phyloP scores from a whole-genome alignment of 2,329 filamentous ascomycete genomes.

The Aspergillus chevalieri region DNA sequence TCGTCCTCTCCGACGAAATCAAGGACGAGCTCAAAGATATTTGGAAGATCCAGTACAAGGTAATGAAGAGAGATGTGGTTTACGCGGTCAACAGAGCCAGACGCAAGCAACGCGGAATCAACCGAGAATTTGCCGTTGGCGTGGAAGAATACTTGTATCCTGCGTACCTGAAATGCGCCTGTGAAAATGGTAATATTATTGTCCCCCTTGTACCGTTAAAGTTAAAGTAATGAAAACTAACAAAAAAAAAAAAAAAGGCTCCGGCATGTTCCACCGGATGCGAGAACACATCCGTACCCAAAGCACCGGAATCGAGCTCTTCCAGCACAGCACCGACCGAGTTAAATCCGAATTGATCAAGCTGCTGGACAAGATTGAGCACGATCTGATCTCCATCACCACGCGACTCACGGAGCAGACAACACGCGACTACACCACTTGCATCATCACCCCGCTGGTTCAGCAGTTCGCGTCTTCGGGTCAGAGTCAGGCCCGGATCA shows the following conservation, averaged over 20 bases:
- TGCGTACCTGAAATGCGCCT: background rate
- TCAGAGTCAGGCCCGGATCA: background rate
- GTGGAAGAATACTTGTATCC: background rate
- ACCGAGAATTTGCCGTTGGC: background rate
- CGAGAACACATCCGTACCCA: background rate
- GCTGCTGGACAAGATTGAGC: background rate
- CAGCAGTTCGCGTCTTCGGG: background rate
- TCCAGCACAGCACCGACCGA: background rate
- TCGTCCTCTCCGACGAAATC: background rate
- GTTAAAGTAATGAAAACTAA: background rate
- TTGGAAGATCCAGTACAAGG: background rate
- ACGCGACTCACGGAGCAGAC: background rate
- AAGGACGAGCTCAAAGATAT: background rate
- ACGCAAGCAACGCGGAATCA: background rate
- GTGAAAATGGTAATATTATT: background rate
- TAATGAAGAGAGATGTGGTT: background rate
- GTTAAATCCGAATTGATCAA: background rate
- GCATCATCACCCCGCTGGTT: constrained; percentile 4
- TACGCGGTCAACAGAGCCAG: no score
- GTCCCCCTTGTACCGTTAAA: background rate
- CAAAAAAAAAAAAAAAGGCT: background rate
- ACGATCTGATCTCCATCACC: background rate
- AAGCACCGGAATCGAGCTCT: background rate
- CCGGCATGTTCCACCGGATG: background rate
- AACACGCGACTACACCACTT: constrained; percentile 5